Evolutionary conservation across 257 asterid genomes (phyloP), one percentile per base, ranked within the genome.

Genomic region (Coffea canephora): DNA sequence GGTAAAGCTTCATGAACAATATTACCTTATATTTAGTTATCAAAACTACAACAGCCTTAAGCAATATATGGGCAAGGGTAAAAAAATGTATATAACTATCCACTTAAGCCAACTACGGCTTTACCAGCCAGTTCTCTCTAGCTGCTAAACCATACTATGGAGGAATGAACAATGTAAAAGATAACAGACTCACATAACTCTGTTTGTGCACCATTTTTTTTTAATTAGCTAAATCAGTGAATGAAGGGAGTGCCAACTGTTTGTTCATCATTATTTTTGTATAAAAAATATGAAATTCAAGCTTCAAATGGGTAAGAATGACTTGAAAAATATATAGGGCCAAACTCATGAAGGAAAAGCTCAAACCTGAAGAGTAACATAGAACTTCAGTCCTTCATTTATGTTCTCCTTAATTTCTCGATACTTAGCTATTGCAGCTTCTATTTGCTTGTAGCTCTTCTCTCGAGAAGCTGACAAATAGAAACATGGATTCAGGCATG

Each of bases 341-440:
- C 6, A 0, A 43, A n/a, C 3, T 11, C 27, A 4, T 4, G 14
- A n/a, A 7, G 43, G 73, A 57, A 70, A 82, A 50, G 59, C 55
- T 68, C 75, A 14, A 90, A 94, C 99, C 96, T 96, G 99, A 79
- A 96, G 98, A 79, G 95, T 94, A 49, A 94, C 91, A 82, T 96
- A 96, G 83, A 96, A 96, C 88, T 94, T 94, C 88, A 96, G 77
- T 82, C 99, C 99, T 88, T 96, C 99, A 82, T 94, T 91, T 71
- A 96, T 88, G 86, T 96, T 96, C 82, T 94, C 96, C 91, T 96
- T 92, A 81, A 94, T 90, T 83, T 96, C 99, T 79, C 78, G 92
- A 81, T 79, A 96, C 81, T 94, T 96, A 23, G 93, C 96, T 81
- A 92, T 82, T 79, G 97, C 99, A 83, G 97, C 97, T 89, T 96